These are phyloP conservation scores for Coemansia sp. DNA, from an alignment of 192 early-diverging fungal species.

Conservation along the genomic window DNA sequence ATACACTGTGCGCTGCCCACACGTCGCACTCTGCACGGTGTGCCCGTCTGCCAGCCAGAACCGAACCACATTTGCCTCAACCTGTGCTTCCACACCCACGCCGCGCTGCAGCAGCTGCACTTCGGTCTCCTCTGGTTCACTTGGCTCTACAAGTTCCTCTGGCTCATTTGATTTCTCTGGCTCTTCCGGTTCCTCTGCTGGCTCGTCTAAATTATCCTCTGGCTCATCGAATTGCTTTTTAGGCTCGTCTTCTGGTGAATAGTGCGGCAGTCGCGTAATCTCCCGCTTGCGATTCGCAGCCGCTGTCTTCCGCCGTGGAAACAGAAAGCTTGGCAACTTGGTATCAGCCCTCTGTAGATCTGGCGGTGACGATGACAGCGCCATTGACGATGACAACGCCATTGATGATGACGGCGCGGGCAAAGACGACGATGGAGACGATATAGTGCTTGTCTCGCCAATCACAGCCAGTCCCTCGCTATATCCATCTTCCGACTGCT, in stretches of 20 bases:
- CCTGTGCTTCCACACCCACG: slow-evolving; percentile 5
- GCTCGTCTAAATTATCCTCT: background rate
- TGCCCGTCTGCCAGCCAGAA: slow-evolving; percentile 14
- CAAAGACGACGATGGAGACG: background rate
- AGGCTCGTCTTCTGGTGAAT: slow-evolving; percentile 4
- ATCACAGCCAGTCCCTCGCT: background rate
- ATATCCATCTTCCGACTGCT: slow-evolving; percentile 9
- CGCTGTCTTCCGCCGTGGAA: slow-evolving; percentile 31
- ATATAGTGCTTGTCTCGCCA: background rate
- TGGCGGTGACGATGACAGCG: background rate
- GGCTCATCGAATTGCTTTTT: background rate
- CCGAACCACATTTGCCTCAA: slow-evolving; percentile 3
- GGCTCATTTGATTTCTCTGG: background rate
- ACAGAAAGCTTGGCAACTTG: slow-evolving; percentile 43
- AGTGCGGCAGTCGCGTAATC: slow-evolving; percentile 36
- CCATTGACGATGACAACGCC: background rate
- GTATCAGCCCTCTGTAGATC: slow-evolving; percentile 9
- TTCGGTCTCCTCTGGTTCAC: slow-evolving; percentile 4
- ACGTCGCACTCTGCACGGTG: slow-evolving; percentile 11
- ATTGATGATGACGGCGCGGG: background rate
- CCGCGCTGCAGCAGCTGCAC: slow-evolving; percentile 18
- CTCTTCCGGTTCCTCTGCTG: background rate
- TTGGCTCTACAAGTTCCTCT: background rate
- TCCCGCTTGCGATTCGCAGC: slow-evolving; percentile 17
- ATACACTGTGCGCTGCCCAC: slow-evolving; percentile 9